Evolutionary conservation across 1,139 yeast species (phyloP), one percentile per base, ranked within the genome.

Genomic region (Saccharomycopsis hybrid): DNA sequence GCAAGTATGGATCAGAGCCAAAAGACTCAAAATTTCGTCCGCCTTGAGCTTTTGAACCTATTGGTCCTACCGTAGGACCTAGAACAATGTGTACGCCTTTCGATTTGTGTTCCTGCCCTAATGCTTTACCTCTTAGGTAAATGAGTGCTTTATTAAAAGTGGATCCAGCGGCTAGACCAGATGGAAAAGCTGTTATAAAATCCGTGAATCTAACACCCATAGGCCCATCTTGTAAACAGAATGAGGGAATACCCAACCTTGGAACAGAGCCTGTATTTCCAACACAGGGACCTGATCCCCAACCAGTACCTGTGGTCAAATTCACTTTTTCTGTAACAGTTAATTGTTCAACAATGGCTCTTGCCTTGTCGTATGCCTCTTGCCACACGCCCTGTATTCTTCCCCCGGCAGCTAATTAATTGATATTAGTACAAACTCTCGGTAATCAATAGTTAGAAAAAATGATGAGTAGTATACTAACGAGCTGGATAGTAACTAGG

Each of bases 11-110:
- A 59, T 80, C 86, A 4, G 80, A 66, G 0, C 84, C 83, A 63
- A 79, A 80, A 36, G 81, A 73, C 63, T 80, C 86, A 82, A 84
- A 80, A 62, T 76, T 78, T 57, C 85, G 67, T 4, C 86, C 85
- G 5, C 82, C 85, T 41, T 74, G 76, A 2, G 84, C 85, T 58
- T 78, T 76, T 41, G 70, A 65, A 0, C 85, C 86, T 47, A 79
- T 69, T n/a, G 85, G 85, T 0, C 84, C 85, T 48, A 78, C 67
- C 2, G 75, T 72, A 11, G 87, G 87, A 2, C 85, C 86, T 39
- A 81, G 67, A 41, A 76, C 71, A 44, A 80, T 72, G 59, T 80
- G 78, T n/a, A 76, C 81, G 31, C 84, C 85, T 58, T 80, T 80
- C n/a, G 62, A 65, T 53, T 69, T 72, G 56, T 73, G 76, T 58